phyloP scores from a whole-genome alignment of 306 rosid species.

The Macrotyloma uniflorum region DNA sequence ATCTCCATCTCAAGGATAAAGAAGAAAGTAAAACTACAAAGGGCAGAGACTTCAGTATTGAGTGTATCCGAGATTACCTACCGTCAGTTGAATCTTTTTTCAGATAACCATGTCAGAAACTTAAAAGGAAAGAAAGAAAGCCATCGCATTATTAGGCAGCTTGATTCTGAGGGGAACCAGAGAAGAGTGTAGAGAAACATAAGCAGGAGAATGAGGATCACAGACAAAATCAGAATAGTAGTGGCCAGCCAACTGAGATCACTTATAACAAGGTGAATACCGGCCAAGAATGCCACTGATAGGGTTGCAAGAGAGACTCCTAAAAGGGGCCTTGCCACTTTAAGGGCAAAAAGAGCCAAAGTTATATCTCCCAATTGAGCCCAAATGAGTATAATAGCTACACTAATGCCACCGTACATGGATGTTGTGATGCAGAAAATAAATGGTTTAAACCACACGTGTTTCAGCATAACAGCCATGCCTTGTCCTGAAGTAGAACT shows the following conservation, averaged over 20 bases:
- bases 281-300: slow-evolving; percentile 42
- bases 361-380: slow-evolving; percentile 24
- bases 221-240: not conserved
- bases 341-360: not conserved
- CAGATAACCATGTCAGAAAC: not conserved
- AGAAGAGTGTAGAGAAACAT: not conserved
- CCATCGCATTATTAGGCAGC: not conserved
- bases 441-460: not conserved
- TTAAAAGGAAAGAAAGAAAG: not conserved
- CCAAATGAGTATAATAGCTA: slow-evolving; percentile 34
- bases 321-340: slow-evolving; percentile 16
- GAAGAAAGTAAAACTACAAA: not conserved
- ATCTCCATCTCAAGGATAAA: not conserved
- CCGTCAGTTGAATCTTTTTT: not conserved
- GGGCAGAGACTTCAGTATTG: not conserved
- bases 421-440: slow-evolving; percentile 36
- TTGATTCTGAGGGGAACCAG: slow-evolving; percentile 9
- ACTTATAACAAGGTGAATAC: slow-evolving; percentile 24
- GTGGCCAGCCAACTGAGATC: slow-evolving; percentile 26
- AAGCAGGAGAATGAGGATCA: not conserved
- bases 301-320: slow-evolving; percentile 34
- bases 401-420: slow-evolving; percentile 33
- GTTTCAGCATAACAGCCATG: not conserved
- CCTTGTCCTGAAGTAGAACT: not conserved
- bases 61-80: not conserved